Evolutionary conservation across 352 stramenopile genomes (phyloP).

Genomic region (Peronospora tabacina): DNA sequence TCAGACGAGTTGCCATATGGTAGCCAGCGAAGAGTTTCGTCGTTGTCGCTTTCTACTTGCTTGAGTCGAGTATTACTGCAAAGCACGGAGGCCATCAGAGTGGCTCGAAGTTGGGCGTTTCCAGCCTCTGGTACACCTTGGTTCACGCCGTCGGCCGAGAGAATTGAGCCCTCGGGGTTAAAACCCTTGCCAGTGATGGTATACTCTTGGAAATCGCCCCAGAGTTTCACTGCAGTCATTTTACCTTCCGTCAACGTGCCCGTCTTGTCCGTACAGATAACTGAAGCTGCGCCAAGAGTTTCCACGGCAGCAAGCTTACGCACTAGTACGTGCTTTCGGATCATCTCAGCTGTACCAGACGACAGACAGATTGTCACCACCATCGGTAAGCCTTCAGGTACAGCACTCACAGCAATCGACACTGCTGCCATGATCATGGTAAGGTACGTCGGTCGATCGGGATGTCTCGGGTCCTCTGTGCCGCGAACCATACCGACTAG

Average conservation of each 20-base stretch:
- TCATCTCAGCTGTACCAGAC: constrained; percentile 62
- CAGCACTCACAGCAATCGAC: constrained; percentile 72
- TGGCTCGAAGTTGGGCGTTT: constrained; percentile 54
- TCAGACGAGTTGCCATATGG: constrained; percentile 70
- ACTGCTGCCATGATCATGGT: constrained; percentile 94
- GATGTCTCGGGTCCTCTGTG: constrained; percentile 48
- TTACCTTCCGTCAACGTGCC: constrained; percentile 89
- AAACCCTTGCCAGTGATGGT: constrained; percentile 58
- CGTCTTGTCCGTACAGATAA: constrained; percentile 93
- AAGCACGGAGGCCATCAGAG: constrained; percentile 50
- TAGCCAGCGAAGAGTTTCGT: constrained; percentile 28
- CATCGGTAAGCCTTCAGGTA: constrained; percentile 73
- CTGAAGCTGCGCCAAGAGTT: constrained; percentile 85
- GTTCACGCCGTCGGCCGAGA: constrained; percentile 35
- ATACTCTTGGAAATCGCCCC: constrained; percentile 62
- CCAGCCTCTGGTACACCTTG: constrained; percentile 28
- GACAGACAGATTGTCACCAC: constrained; percentile 79
- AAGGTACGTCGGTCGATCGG: constrained; percentile 78
- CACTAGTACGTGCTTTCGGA: constrained; percentile 71
- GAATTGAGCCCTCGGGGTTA: constrained; percentile 46
- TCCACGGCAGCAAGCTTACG: constrained; percentile 80
- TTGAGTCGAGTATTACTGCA: constrained; percentile 75
- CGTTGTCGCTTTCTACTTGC: constrained; percentile 45
- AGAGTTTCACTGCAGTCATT: constrained; percentile 78
- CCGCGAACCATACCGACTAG: constrained; percentile 70